Evolutionary conservation across 2,329 filamentous ascomycete genomes (phyloP), one percentile per base, ranked within the genome.

Genomic region (Venturia aucupariae): DNA sequence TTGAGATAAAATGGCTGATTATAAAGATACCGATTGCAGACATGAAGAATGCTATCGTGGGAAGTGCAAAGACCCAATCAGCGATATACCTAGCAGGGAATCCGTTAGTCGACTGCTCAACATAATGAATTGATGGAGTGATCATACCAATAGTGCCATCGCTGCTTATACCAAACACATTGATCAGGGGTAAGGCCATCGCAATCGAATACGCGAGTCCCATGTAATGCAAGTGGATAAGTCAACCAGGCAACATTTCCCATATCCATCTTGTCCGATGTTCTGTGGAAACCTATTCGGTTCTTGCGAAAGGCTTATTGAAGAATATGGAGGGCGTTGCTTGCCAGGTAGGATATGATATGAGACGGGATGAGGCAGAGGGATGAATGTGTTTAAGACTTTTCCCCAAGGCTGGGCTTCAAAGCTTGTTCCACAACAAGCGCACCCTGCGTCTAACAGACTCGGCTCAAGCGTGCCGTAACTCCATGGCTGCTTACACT

Each of bases 11-110:
- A 60, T 77, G 71, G 3, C 72, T 71, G 22, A 84, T 70, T 30
- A 77, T 71, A 67, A 82, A 84, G 15, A 83, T 65, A 1, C 76
- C 74, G 63, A 84, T 80, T n/a, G 73, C 71, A 0, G 75, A 74
- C 67, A 81, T 73, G 70, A 84, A 80, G 67, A 85, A 81, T 55
- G 80, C 82, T 3, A 84, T 72, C 0, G 82, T 84, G 7, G 77
- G 76, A 4, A 84, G 70, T 0, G 78, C 80, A 67, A 80, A 85
- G 42, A 80, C 77, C 67, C 80, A 77, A 68, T 85, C 83, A 27
- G 82, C 79, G 64, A 82, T 71, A 67, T 83, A 83, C 80, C 81
- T 82, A 62, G 6, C 27, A 42, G 1, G 7, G 30, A 57, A 32
- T 35, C 30, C 27, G 32, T 64, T n/a, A 19, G 38, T 55, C 44